Conservation (phyloP, 108 stramenopile genomes). For the Aurantiochytrium sp. region DNA sequence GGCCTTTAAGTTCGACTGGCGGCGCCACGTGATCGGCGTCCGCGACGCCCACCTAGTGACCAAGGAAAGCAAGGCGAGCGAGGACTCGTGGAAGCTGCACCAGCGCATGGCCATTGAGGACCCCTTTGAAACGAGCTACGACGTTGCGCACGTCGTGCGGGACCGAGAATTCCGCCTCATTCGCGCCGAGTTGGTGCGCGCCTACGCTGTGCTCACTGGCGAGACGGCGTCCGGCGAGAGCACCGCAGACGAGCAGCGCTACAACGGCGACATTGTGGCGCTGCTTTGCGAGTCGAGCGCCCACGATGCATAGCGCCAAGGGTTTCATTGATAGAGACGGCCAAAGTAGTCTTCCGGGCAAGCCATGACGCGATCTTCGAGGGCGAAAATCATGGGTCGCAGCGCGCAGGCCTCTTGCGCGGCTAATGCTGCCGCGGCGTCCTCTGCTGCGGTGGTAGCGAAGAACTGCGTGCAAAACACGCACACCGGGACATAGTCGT, state of each 20-base stretch:
- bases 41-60: constrained; percentile 44
- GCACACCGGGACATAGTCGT: constrained; percentile 30
- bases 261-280: background rate
- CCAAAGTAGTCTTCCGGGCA: background rate
- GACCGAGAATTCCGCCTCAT: constrained; percentile 69
- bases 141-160: constrained; percentile 97
- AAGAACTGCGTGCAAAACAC: constrained; percentile 26
- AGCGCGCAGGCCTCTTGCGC: too few species aligned
- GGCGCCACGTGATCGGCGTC: constrained; percentile 69
- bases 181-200: constrained; percentile 73
- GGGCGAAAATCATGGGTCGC: background rate
- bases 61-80: constrained; percentile 40
- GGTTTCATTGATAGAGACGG: background rate
- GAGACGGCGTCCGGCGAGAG: background rate
- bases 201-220: constrained; percentile 53
- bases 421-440: too few species aligned
- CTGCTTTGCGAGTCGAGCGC: background rate
- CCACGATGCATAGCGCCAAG: too few species aligned
- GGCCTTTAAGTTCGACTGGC: constrained; percentile 84
- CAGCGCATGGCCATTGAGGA: constrained; percentile 84
- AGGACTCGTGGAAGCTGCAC: background rate
- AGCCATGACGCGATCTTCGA: background rate
- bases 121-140: constrained; percentile 98
- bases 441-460: too few species aligned
- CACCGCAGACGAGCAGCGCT: background rate